Evolutionary conservation across 805 yeast species (phyloP).

Genomic region (Pichia phayaonensis): DNA sequence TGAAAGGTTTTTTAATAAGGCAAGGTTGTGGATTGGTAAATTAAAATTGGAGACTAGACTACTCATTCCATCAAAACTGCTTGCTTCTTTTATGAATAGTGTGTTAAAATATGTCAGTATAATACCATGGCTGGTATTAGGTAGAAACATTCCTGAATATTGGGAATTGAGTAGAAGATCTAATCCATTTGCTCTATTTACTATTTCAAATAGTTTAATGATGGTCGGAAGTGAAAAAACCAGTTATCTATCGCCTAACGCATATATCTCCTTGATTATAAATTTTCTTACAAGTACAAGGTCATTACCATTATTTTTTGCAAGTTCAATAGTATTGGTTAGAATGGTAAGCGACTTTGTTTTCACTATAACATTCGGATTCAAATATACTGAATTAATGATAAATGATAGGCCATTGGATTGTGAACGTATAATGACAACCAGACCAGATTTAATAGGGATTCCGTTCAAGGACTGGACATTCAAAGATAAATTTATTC

Average conservation of each 20-base stretch:
- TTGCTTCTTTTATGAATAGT: background rate
- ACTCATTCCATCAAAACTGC: too few species aligned
- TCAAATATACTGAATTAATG: background rate
- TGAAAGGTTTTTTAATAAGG: too few species aligned
- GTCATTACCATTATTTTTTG: background rate
- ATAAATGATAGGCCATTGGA: background rate
- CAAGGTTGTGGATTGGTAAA: background rate
- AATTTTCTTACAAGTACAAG: background rate
- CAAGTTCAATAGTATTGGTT: background rate
- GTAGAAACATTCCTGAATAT: background rate
- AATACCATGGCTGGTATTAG: constrained; percentile 2
- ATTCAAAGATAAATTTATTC: background rate
- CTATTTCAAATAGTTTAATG: background rate
- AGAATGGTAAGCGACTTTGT: background rate
- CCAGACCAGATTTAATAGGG: background rate
- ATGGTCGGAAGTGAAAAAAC: background rate
- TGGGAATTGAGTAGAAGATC: background rate
- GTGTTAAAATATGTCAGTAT: background rate
- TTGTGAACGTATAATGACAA: background rate
- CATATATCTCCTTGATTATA: background rate
- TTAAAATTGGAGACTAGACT: background rate
- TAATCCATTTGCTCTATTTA: background rate
- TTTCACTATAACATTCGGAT: background rate
- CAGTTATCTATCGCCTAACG: background rate
- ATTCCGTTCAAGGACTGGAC: background rate